Conservation (phyloP, 805 yeast species). For the Ogataea philodendri region DNA sequence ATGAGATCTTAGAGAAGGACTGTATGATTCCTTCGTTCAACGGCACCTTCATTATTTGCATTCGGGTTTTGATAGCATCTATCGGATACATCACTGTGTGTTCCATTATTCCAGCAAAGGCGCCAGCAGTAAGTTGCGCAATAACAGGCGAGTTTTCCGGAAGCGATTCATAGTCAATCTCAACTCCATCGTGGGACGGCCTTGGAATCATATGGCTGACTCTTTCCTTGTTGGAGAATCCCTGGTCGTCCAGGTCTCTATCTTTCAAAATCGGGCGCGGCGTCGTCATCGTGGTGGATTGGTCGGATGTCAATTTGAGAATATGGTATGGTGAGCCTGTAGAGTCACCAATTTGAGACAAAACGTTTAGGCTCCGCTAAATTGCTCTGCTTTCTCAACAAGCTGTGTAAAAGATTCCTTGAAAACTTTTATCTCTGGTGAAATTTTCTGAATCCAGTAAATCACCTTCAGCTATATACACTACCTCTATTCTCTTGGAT, state of each 20-base stretch:
- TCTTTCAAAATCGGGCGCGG: slow-evolving; percentile 10
- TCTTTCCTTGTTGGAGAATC: slow-evolving; percentile 3
- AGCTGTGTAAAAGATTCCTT: no score
- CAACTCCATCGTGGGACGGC: slow-evolving; percentile 33
- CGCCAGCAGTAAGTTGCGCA: slow-evolving; percentile 89
- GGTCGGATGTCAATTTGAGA: not conserved
- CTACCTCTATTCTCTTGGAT: no score
- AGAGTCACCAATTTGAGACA: no score
- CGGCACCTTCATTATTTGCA: slow-evolving; percentile 58
- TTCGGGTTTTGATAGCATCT: slow-evolving; percentile 93
- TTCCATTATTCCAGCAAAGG: slow-evolving; percentile 99
- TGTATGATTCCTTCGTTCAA: slow-evolving; percentile 49
- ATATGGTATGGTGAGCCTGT: no score
- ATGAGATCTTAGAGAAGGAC: slow-evolving; percentile 71
- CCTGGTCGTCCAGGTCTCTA: slow-evolving; percentile 9
- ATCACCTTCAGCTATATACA: no score
- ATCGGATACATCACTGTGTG: slow-evolving; percentile 96
- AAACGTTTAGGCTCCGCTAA: no score
- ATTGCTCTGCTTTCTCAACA: slow-evolving; percentile 14
- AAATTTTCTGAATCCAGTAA: slow-evolving; percentile 9
- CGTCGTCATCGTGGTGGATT: slow-evolving; percentile 1
- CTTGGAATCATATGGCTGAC: slow-evolving; percentile 9
- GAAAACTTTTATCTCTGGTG: slow-evolving; percentile 10
- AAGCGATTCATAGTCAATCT: slow-evolving; percentile 85
- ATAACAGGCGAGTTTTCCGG: slow-evolving; percentile 82